Evolutionary conservation across 495 filamentous ascomycete genomes (phyloP).

Genomic region (Aspergillus cristatus): DNA sequence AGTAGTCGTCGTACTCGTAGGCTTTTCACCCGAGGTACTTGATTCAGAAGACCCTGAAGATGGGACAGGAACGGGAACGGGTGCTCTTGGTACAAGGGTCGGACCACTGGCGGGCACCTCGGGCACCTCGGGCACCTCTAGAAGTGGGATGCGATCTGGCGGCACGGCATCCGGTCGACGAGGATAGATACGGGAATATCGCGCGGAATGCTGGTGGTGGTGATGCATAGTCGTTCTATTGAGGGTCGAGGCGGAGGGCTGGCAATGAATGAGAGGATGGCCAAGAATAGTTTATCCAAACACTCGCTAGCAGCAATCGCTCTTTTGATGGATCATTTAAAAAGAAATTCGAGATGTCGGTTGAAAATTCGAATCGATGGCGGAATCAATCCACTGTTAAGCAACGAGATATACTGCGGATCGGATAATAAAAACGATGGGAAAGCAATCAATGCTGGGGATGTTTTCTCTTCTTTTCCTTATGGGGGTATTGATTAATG

Average conservation of each 20-base stretch:
- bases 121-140: no score
- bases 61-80: constrained; percentile 7
- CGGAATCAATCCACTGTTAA: not conserved
- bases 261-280: no score
- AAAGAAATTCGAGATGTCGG: no score
- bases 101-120: constrained; percentile 13
- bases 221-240: constrained; percentile 21
- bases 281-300: constrained; percentile 2
- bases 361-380: not conserved
- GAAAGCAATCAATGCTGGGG: constrained; percentile 1
- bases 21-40: constrained; percentile 16
- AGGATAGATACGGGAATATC: constrained; percentile 18
- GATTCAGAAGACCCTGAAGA: constrained; percentile 6
- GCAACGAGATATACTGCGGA: no score
- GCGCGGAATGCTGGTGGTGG: constrained; percentile 10
- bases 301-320: no score
- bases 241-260: no score
- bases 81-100: constrained; percentile 22
- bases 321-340: no score
- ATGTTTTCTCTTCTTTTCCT: no score
- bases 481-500: constrained; percentile 12
- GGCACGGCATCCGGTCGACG: constrained; percentile 23
- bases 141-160: constrained; percentile 14
- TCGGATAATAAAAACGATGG: constrained; percentile 1
- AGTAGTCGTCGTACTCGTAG: constrained; percentile 44